A percentile compares a stretch with the other conserved stretches of the same genome.
Conservation (phyloP, 2,329 filamentous ascomycete species). For the Cytospora piceicola region DNA sequence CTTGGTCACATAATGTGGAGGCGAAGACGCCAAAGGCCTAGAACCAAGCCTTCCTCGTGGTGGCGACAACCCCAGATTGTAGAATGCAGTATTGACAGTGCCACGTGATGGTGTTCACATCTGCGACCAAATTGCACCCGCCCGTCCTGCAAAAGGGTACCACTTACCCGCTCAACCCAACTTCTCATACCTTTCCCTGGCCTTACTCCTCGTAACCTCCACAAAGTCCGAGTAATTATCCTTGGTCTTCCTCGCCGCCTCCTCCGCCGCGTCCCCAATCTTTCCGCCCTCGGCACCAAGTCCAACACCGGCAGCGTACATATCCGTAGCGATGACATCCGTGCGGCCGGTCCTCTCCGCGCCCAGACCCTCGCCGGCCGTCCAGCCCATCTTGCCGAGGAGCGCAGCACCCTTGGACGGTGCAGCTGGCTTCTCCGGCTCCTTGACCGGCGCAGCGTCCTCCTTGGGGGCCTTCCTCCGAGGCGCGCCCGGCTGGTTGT, state of each 20-base stretch:
- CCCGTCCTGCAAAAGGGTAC: not conserved
- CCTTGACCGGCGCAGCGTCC: conserved; percentile 39
- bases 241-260: conserved; percentile 65
- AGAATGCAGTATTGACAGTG: not conserved
- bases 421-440: conserved; percentile 38
- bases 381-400: conserved; percentile 76
- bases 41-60: not conserved
- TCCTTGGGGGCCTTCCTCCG: conserved; percentile 52
- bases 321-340: conserved; percentile 64
- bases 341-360: conserved; percentile 65
- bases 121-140: not conserved
- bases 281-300: conserved; percentile 72
- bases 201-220: conserved; percentile 66
- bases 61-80: conserved; percentile 1
- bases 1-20: not conserved
- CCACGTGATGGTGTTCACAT: not conserved
- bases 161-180: conserved; percentile 41
- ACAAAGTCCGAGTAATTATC: conserved; percentile 66
- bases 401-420: conserved; percentile 66
- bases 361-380: conserved; percentile 65
- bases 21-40: not conserved
- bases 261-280: conserved; percentile 67
- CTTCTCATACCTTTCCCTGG: conserved; percentile 66
- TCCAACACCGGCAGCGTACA: conserved; percentile 71
- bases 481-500: conserved; percentile 56